phyloP scores from a whole-genome alignment of 495 filamentous ascomycete genomes.

The Daldinia decipiens region DNA sequence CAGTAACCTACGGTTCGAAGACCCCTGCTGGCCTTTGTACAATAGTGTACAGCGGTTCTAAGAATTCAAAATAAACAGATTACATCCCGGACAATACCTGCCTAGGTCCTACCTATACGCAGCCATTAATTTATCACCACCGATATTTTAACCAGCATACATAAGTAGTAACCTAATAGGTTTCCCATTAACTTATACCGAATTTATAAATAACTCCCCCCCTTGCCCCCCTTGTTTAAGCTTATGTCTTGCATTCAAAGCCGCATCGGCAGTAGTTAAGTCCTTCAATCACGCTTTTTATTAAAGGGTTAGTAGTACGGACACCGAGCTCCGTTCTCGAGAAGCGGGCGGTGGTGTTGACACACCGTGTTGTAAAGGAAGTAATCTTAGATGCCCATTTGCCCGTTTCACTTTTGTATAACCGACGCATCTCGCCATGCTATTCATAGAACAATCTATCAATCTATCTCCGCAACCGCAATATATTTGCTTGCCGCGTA shows the following conservation, averaged over 20 bases:
- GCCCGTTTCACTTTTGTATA: conserved; percentile 1
- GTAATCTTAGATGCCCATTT: neutral
- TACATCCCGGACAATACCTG: neutral
- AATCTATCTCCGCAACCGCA: neutral
- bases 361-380: neutral
- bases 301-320: conserved; percentile 18
- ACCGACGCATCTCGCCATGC: conserved; percentile 2
- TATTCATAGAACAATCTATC: conserved; percentile 19
- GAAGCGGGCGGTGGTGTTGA: conserved; percentile 9
- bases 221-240: neutral
- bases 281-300: conserved; percentile 6
- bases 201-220: conserved; percentile 8
- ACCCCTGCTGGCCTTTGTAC: neutral
- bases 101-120: neutral
- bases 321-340: conserved; percentile 21
- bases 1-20: neutral
- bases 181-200: conserved; percentile 1
- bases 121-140: neutral
- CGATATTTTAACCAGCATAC: neutral
- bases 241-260: conserved; percentile 9
- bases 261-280: conserved; percentile 22
- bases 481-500: neutral
- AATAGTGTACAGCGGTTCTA: neutral
- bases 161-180: neutral
- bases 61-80: conserved; percentile 1